These are phyloP conservation scores for Phialophora verrucosa DNA, from an alignment of 2,329 filamentous ascomycete genomes.

Conservation along the genomic window DNA sequence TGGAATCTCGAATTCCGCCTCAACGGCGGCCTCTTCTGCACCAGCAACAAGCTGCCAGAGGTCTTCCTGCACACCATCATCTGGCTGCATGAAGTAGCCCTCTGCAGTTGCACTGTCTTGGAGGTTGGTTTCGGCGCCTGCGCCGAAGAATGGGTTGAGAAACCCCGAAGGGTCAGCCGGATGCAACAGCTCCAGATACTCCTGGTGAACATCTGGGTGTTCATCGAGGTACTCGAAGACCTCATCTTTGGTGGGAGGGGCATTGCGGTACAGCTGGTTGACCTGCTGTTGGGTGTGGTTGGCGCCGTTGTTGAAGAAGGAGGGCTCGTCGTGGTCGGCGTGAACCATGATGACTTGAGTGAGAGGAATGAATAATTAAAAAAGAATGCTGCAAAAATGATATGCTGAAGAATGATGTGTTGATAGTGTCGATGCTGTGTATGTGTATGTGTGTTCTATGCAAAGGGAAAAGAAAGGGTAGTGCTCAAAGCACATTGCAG, in stretches of 20 bases:
- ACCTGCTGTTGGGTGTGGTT: conserved; percentile 15
- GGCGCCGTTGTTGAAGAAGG: conserved; percentile 24
- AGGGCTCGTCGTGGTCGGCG: conserved; percentile 20
- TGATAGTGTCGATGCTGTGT: neutral
- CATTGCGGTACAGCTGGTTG: conserved; percentile 2
- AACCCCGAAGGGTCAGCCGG: conserved; percentile 16
- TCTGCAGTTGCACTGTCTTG: neutral
- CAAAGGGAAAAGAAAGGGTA: neutral
- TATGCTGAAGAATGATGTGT: neutral
- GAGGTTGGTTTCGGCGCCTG: conserved; percentile 2
- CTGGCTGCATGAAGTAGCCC: neutral
- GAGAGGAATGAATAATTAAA: neutral
- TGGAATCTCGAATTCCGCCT: conserved; percentile 4
- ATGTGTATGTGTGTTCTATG: neutral
- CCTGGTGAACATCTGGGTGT: conserved; percentile 21
- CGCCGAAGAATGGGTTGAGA: conserved; percentile 10
- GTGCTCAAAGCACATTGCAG: neutral
- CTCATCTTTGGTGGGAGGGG: conserved; percentile 19
- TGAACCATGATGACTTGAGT: conserved; percentile 24
- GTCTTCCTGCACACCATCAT: conserved; percentile 3
- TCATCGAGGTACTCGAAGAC: conserved; percentile 30
- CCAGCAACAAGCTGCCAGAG: conserved; percentile 14
- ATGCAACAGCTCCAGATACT: conserved; percentile 21
- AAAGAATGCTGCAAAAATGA: neutral
- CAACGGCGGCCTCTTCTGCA: conserved; percentile 7